Evolutionary conservation across 208 protist genomes (phyloP).

Genomic region (Leishmania tarentolae): DNA sequence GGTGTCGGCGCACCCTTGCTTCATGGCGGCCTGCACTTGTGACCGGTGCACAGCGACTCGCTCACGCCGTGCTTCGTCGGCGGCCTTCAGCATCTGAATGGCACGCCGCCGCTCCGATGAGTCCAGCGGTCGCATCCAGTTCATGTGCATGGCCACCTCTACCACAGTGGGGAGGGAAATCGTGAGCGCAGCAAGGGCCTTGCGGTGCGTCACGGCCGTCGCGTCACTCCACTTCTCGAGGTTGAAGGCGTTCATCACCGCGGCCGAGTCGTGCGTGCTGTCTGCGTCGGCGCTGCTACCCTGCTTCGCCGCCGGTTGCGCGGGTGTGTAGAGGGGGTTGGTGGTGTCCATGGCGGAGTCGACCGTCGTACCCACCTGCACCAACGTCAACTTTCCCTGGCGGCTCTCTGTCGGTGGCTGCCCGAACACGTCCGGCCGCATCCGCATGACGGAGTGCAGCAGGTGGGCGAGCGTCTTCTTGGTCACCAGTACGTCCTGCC

Average conservation of each 20-base stretch:
- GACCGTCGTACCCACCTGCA: slow-evolving; percentile 34
- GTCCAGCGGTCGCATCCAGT: slow-evolving; percentile 44
- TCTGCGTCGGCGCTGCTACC: slow-evolving; percentile 2
- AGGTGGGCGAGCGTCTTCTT: slow-evolving; percentile 59
- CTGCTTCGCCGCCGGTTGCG: background rate
- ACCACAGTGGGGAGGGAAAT: slow-evolving; percentile 68
- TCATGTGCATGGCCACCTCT: slow-evolving; percentile 76
- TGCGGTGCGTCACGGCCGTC: slow-evolving; percentile 59
- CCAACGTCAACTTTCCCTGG: slow-evolving; percentile 47
- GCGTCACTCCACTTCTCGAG: slow-evolving; percentile 44
- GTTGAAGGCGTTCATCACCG: slow-evolving; percentile 45
- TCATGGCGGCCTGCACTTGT: slow-evolving; percentile 33
- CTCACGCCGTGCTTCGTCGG: slow-evolving; percentile 71
- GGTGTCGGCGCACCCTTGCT: background rate
- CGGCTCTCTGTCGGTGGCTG: slow-evolving; percentile 72
- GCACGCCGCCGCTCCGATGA: slow-evolving; percentile 49
- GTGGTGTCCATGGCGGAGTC: slow-evolving; percentile 34
- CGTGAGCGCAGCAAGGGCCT: slow-evolving; percentile 60
- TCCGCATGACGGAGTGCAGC: slow-evolving; percentile 62
- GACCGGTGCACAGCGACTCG: slow-evolving; percentile 53
- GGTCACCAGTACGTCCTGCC: slow-evolving; percentile 66
- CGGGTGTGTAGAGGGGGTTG: slow-evolving; percentile 39
- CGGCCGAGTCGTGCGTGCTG: slow-evolving; percentile 10
- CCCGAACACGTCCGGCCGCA: slow-evolving; percentile 82
- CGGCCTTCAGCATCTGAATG: slow-evolving; percentile 63